Evolutionary conservation across 176 grass and related monocot species (phyloP), one percentile per base, ranked within the genome.

Genomic region (Aegilops umbellulata): DNA sequence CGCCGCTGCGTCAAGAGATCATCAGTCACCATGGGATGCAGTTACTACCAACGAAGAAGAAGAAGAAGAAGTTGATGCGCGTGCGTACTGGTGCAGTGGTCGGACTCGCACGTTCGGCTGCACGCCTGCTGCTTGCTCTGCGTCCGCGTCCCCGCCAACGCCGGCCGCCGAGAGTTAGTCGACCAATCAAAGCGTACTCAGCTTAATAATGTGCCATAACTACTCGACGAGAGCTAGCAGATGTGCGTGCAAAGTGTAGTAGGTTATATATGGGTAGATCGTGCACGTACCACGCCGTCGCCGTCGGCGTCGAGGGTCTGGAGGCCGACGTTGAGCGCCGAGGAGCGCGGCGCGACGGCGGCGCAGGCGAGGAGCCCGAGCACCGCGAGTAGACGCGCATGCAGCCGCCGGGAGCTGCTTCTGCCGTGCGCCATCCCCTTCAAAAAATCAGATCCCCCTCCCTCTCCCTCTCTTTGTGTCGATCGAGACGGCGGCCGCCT

Each of bases 81-180:
- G 22, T 34, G 39, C 83, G 60, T 71, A 98, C 95, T 87, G 70
- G 84, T 92, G 92, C 96, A 98, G 84, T 95, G 90, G 36, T 94
- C 89, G 17, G 93, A 98, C 78, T 94, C 93, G 88, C 96, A 98
- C 46, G 83, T 95, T 10, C 91, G 86, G 90, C 96, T 98, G 89
- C 96, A 98, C 82, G 36, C 72, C 89, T 90, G 88, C 88, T 92
- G 88, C 86, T 92, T 87, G 90, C 78, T 94, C 93, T 98, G 85
- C 69, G 16, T 19, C 11, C 10, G 76, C 4, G 47, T 51, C 47
- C 15, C 42, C 23, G 69, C 58, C 58, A n/a, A 7, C 19, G 34
- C 75, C 70, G 51, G 51, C 49, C 39, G 34, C 22, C 74, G 75
- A 82, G 71, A 71, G 24, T 47, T 3, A 60, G 85, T 85, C 44